Percentiles rank a stretch among this genome's conserved stretches.
Conservation (phyloP, 2,329 filamentous ascomycete genomes). For the Alternaria brassicicola region DNA sequence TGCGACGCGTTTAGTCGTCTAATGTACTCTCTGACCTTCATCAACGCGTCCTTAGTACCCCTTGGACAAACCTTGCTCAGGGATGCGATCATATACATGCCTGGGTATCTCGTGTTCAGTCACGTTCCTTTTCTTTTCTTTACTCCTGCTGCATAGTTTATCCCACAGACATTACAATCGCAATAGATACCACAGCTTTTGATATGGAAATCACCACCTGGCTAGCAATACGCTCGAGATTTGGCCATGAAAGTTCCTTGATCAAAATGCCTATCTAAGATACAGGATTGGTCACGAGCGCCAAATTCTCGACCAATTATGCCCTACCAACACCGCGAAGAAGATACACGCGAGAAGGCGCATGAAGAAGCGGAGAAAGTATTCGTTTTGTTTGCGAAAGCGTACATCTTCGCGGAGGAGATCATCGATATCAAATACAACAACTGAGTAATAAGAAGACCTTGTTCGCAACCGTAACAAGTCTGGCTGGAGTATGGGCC, state of each 20-base stretch:
- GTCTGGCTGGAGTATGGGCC: accelerated
- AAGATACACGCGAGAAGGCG: background rate
- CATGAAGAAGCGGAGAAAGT: background rate
- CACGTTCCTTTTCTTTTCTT: no score
- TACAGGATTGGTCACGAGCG: no score
- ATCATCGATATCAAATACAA: background rate
- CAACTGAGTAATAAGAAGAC: background rate
- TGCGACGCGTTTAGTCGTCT: constrained; percentile 27
- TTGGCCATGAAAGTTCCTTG: no score
- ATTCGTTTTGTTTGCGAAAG: background rate
- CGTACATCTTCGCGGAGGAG: background rate
- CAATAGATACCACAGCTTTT: no score
- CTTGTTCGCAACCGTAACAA: accelerated
- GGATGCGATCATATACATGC: constrained; percentile 10
- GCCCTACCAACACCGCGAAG: background rate
- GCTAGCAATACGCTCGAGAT: no score
- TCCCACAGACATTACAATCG: no score
- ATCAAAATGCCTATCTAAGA: no score
- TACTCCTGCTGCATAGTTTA: no score
- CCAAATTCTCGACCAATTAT: no score
- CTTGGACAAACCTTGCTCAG: constrained; percentile 22
- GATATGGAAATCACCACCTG: no score
- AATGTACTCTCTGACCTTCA: constrained; percentile 29
- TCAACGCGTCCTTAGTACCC: constrained; percentile 21
- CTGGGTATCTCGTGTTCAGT: background rate